Percentiles rank a stretch among this genome's conserved stretches.
phyloP scores from a whole-genome alignment of 805 yeast genomes.

The Wickerhamiella sergipiensis region DNA sequence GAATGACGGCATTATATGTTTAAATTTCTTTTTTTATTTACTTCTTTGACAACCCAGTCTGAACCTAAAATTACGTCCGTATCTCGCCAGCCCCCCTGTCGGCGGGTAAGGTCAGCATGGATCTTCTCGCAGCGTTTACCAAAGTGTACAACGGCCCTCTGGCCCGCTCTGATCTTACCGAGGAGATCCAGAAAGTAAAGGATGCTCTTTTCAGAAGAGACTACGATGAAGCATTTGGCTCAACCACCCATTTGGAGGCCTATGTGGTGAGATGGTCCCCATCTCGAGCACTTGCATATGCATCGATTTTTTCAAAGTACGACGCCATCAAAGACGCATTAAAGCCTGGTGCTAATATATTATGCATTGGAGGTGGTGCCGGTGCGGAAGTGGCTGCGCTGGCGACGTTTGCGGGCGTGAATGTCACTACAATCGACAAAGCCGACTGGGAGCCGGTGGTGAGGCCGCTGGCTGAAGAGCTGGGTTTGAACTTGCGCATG shows the following conservation, averaged over 20 bases:
- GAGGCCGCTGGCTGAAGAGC: slow-evolving; percentile 29
- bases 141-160: not conserved
- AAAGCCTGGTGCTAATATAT: slow-evolving; percentile 25
- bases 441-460: slow-evolving; percentile 63
- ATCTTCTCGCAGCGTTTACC: not conserved
- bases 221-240: slow-evolving; percentile 54
- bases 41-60: too few species aligned
- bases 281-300: slow-evolving; percentile 60
- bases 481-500: slow-evolving; percentile 30
- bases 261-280: slow-evolving; percentile 82
- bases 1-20: too few species aligned
- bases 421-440: slow-evolving; percentile 52
- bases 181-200: slow-evolving; percentile 54
- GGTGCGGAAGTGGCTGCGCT: slow-evolving; percentile 64
- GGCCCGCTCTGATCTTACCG: slow-evolving; percentile 2
- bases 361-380: slow-evolving; percentile 83
- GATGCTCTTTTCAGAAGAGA: slow-evolving; percentile 56
- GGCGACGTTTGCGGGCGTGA: slow-evolving; percentile 23
- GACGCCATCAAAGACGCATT: slow-evolving; percentile 30
- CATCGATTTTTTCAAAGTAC: slow-evolving; percentile 47
- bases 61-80: too few species aligned
- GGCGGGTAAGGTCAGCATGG: not conserved
- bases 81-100: too few species aligned
- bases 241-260: slow-evolving; percentile 51
- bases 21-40: too few species aligned